A percentile compares a stretch with the other conserved stretches of the same genome.
These are phyloP conservation scores for Penicillium nordicum DNA, from an alignment of 2,329 filamentous ascomycete genomes.

Conservation along the genomic window DNA sequence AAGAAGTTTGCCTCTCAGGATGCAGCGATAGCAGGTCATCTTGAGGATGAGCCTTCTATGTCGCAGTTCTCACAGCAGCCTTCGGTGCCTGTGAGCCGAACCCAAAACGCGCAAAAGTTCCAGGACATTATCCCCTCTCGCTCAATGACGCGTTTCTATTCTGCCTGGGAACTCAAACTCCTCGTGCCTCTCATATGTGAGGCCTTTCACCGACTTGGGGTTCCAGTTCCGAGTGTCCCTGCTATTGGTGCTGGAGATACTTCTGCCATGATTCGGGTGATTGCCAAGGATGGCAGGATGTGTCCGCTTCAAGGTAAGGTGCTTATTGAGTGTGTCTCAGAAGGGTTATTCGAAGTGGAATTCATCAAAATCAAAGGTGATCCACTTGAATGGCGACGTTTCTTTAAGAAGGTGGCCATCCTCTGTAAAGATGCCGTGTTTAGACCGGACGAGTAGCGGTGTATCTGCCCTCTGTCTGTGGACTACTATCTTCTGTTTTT, in stretches of 20 bases:
- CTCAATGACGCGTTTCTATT: constrained; percentile 88
- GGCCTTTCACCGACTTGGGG: constrained; percentile 78
- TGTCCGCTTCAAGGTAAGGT: constrained; percentile 45
- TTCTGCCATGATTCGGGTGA: constrained; percentile 66
- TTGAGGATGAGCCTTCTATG: constrained; percentile 80
- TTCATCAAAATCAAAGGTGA: constrained; percentile 96
- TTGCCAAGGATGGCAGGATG: constrained; percentile 59
- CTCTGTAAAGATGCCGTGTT: constrained; percentile 82
- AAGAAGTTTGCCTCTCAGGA: constrained; percentile 34
- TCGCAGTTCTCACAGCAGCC: constrained; percentile 79
- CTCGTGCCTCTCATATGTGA: constrained; percentile 77
- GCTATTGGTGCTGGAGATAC: constrained; percentile 48
- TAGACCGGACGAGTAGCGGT: constrained; percentile 48
- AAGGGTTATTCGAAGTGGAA: constrained; percentile 73
- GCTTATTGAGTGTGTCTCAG: constrained; percentile 44
- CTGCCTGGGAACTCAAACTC: constrained; percentile 68
- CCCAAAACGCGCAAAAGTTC: constrained; percentile 84
- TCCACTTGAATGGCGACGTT: constrained; percentile 89
- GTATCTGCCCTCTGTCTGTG: not conserved
- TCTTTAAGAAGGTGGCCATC: constrained; percentile 94
- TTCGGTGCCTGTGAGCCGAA: constrained; percentile 75
- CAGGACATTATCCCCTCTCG: constrained; percentile 86
- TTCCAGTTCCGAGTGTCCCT: constrained; percentile 60
- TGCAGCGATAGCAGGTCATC: constrained; percentile 55
- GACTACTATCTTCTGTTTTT: not conserved